Conservation (phyloP, 768 basidiomycete genomes). For the Pulveroboletus sp. region DNA sequence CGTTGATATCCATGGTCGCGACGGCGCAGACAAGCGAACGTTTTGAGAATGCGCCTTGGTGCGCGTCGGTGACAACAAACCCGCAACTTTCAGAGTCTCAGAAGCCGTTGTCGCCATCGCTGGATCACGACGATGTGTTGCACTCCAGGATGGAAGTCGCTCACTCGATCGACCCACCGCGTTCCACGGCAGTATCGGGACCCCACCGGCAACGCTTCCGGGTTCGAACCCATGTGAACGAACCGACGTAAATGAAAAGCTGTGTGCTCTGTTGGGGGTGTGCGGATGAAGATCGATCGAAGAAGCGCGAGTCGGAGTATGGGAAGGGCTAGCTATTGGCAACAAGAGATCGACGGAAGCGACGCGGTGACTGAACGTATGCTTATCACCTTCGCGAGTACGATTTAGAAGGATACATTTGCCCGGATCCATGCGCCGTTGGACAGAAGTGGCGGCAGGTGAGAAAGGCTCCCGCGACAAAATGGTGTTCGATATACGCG, state of each 20-base stretch:
- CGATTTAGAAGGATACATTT: conserved; percentile 1
- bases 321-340: neutral
- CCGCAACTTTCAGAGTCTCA: neutral
- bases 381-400: conserved; percentile 13
- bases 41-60: neutral
- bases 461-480: neutral
- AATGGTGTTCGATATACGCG: conserved; percentile 12
- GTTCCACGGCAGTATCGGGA: conserved; percentile 1
- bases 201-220: conserved; percentile 3
- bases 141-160: conserved; percentile 20
- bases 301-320: conserved; percentile 14
- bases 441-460: conserved; percentile 5
- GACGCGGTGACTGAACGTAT: conserved; percentile 10
- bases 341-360: conserved; percentile 20
- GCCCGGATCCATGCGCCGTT: conserved; percentile 2
- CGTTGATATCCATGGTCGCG: neutral
- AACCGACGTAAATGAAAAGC: conserved; percentile 6
- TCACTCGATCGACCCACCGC: conserved; percentile 4
- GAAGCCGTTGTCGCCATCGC: neutral
- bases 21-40: neutral
- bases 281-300: conserved; percentile 18
- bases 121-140: neutral
- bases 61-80: neutral
- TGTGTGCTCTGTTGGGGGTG: conserved; percentile 10
- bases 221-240: neutral